phyloP scores from a whole-genome alignment of 2,329 filamentous ascomycete species.

The Xylaria polymorpha region DNA sequence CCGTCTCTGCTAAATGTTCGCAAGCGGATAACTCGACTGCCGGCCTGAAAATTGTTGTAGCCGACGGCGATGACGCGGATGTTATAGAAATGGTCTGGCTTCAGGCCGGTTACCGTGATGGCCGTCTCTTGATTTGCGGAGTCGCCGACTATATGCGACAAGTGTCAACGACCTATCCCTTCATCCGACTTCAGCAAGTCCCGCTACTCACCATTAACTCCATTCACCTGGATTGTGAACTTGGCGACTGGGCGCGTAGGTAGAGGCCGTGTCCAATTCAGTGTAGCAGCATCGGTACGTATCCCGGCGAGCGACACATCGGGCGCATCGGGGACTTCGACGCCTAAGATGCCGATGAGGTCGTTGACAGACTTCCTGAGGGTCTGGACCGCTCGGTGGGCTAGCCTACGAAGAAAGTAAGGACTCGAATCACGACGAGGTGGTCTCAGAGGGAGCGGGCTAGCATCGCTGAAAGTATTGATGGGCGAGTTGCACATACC shows the following conservation, averaged over 20 bases:
- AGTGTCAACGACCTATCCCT: constrained; percentile 34
- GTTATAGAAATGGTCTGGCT: constrained; percentile 90
- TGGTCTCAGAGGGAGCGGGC: constrained; percentile 1
- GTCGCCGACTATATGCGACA: constrained; percentile 75
- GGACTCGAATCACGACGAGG: constrained; percentile 34
- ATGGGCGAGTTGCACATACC: constrained; percentile 55
- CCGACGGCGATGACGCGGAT: constrained; percentile 93
- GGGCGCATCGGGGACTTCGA: constrained; percentile 92
- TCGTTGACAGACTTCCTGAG: constrained; percentile 91
- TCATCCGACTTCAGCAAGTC: constrained; percentile 7
- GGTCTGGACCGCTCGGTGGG: constrained; percentile 87
- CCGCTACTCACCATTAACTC: constrained; percentile 77
- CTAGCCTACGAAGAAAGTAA: constrained; percentile 67
- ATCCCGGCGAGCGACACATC: constrained; percentile 92
- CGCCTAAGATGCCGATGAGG: constrained; percentile 88
- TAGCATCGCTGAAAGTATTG: constrained; percentile 23
- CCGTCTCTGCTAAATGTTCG: constrained; percentile 77
- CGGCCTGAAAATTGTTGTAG: constrained; percentile 90
- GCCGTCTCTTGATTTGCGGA: constrained; percentile 83
- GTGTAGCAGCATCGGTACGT: constrained; percentile 83
- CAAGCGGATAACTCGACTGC: constrained; percentile 85
- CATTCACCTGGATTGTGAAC: constrained; percentile 93
- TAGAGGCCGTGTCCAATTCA: constrained; percentile 87
- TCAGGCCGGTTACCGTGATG: constrained; percentile 90
- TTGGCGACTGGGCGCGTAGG: constrained; percentile 77